Base-by-base conservation (phyloP, 1,284 basidiomycete species). In the Naganishia albida region DNA sequence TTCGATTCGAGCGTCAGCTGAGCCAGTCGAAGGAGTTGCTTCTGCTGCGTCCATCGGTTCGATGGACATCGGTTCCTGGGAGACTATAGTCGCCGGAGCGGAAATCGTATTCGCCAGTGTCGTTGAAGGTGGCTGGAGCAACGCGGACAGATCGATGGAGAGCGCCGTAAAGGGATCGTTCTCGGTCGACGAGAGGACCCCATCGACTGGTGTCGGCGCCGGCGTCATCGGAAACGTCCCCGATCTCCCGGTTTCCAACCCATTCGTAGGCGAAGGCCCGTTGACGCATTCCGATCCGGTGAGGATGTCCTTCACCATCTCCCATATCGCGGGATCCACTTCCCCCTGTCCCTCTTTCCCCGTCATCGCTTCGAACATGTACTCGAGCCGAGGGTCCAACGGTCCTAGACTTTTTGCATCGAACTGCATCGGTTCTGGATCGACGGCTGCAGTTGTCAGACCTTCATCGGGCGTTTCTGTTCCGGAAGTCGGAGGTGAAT, bases 291-390 rank as follows among this genome's bases (percentile, higher is more conserved):
- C 25, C 38, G 7, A 26, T 34, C 23, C 39, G 30, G 42, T 26
- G 20, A 63, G 20, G 38, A 53, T 63, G 10, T 20, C 34, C 2
- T 39, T 54, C 40, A 63, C 51, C 44, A 54, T 46, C 46, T 63
- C 50, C n/a, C 25, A 63, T 3, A 63, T 46, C 13, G 44, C 43
- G 0, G 60, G 49, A 53, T 63, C 60, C 16, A 54, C 43, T 3
- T 56, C 54, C 51, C 43, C 51, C 0, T 46, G 51, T 23, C 30
- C 44, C 13, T 16, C 40, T 26, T 34, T 63, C 25, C 8, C 48
- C 13, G n/a, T 30, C 62, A 63, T 63, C 16, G 39, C 25, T 4
- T 63, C 43, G 51, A 63, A 63, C 15, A 54, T 7, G n/a, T 53
- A 54, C 8, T 39, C 23, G 13, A 53, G 8, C 13, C 43, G 18